Conservation (phyloP, 768 basidiomycete species). For the Phaffia tasmanica region DNA sequence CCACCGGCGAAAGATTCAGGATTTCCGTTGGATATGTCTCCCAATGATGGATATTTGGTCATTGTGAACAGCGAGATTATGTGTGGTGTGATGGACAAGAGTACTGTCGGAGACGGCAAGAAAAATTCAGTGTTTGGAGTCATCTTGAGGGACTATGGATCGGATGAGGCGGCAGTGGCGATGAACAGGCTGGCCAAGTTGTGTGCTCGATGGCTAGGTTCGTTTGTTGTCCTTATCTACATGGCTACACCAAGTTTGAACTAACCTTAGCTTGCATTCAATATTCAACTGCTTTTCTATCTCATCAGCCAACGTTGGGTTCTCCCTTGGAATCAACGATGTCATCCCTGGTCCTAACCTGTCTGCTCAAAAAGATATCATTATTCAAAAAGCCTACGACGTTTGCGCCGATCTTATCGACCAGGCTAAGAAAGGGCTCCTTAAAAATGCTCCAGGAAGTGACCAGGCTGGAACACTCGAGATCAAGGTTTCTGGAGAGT, state of each 20-base stretch:
- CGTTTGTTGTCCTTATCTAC: slow-evolving; percentile 30
- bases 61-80: slow-evolving; percentile 96
- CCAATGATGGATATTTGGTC: slow-evolving; percentile 96
- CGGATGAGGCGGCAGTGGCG: slow-evolving; percentile 81
- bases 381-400: slow-evolving; percentile 79
- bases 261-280: slow-evolving; percentile 22
- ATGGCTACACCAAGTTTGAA: not conserved
- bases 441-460: slow-evolving; percentile 96
- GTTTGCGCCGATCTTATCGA: slow-evolving; percentile 76
- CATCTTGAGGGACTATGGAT: slow-evolving; percentile 91
- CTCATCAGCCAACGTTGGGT: slow-evolving; percentile 78
- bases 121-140: slow-evolving; percentile 99
- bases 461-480: slow-evolving; percentile 95
- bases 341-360: slow-evolving; percentile 87
- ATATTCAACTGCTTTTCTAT: not conserved
- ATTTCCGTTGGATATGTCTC: slow-evolving; percentile 65
- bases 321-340: slow-evolving; percentile 96
- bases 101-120: slow-evolving; percentile 93
- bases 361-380: slow-evolving; percentile 64
- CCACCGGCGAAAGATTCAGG: slow-evolving; percentile 38
- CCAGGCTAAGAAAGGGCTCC: slow-evolving; percentile 76
- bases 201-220: slow-evolving; percentile 84
- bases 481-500: slow-evolving; percentile 81
- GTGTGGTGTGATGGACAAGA: slow-evolving; percentile 99
- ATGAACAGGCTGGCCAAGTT: slow-evolving; percentile 96